Base-by-base conservation (phyloP, 2,329 filamentous ascomycete species). In the Aureobasidium sp. region DNA sequence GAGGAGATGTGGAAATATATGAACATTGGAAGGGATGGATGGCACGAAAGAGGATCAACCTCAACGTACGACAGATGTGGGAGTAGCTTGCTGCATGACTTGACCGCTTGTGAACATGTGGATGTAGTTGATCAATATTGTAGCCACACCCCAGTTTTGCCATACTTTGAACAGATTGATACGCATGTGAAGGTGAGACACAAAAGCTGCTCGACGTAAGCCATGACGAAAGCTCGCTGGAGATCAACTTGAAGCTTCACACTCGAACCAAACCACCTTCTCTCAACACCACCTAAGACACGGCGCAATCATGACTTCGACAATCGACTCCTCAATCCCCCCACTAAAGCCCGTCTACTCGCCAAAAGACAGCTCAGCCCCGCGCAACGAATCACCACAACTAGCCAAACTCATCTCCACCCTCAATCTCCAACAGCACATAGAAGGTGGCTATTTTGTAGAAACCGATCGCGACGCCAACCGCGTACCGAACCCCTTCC, bases 11-110 rank as follows among this genome's bases (percentile, higher is more conserved):
- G 47, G 59, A 64, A 14, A 78, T 74, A 47, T 91, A 83, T 70
- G 79, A 84, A 56, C 79, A 79, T 44, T 97, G 91, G 90, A 83
- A 80, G 67, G 90, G 89, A 1, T 97, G 93, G 92, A 92, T 97
- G 89, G 78, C 77, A 64, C 85, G 84, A 52, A 97, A 97, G 76
- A 82, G 93, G 65, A 85, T 97, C 69, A 97, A 97, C 72, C 72
- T 97, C 52, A 97, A 97, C 73, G 89, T 97, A 11, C 82, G 93
- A 65, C 93, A 97, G 75, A 95, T 97, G 88, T 84, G 78, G 70
- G 82, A 85, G 25, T 55, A 31, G 20, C 3, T 22, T 34, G 44
- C n/a, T 48, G 47, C 27, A 29, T 14, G 27, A 20, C 29, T 49
- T 7, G 17, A 22, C 14, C 4, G 6, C n/a, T 8, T n/a, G 7